These are phyloP conservation scores for Vanilla planifolia DNA, from an alignment of 106 monocot genomes.

Conservation along the genomic window DNA sequence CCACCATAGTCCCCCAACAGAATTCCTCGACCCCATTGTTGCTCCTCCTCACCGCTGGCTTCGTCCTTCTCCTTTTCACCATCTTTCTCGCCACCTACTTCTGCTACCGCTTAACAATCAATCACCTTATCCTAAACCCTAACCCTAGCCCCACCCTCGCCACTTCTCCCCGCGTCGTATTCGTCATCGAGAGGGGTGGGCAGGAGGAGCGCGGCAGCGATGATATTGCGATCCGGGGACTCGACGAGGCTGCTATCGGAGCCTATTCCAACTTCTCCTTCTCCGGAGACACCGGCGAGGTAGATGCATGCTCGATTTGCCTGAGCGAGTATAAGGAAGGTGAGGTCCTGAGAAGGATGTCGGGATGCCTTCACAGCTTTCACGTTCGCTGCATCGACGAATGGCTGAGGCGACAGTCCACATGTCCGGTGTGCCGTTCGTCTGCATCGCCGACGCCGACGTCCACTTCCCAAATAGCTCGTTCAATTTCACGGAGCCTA, in stretches of 20 bases:
- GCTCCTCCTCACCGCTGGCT: neutral
- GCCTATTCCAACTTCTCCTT: neutral
- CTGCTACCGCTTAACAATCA: neutral
- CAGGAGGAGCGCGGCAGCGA: neutral
- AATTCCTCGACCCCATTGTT: neutral
- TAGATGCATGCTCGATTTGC: slow-evolving; percentile 63
- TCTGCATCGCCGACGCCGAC: slow-evolving; percentile 55
- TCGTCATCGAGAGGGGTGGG: neutral
- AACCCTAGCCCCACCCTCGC: neutral
- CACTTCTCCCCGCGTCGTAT: neutral
- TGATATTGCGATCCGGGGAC: no score
- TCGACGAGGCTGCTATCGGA: neutral
- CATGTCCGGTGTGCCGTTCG: slow-evolving; percentile 72
- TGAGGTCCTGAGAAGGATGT: slow-evolving; percentile 35
- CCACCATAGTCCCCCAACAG: no score
- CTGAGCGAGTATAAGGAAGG: slow-evolving; percentile 53
- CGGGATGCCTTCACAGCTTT: slow-evolving; percentile 74
- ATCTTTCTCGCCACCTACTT: neutral
- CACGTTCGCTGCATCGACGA: slow-evolving; percentile 56
- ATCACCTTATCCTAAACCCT: neutral
- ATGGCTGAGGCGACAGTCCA: slow-evolving; percentile 69
- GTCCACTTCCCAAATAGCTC: slow-evolving; percentile 44
- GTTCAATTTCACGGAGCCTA: no score
- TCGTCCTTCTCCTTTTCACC: neutral
- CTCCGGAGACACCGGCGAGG: neutral